Base-by-base conservation (phyloP, 495 filamentous ascomycete genomes). In the Hypoxylon subgilvum region DNA sequence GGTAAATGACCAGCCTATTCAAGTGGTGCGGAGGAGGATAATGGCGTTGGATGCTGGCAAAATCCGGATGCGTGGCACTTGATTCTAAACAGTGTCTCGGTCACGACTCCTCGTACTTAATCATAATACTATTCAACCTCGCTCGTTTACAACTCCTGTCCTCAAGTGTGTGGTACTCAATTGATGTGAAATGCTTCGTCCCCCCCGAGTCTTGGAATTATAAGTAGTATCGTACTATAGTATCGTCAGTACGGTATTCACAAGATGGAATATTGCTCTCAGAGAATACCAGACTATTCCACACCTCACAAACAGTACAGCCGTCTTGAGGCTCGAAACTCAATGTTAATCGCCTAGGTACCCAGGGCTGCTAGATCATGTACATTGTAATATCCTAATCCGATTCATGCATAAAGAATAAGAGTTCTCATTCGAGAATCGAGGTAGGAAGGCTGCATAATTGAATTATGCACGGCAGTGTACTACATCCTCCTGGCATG, bases 51-150 rank as follows among this genome's bases (percentile, higher is more conserved):
- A 63, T 63, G 28, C 36, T 30, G 28, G 31, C 36, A 57, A 44
- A 53, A 48, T 52, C 40, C 27, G 42, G 60, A 40, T 43, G 52
- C 41, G 13, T 43, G 30, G 43, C 18, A 25, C 5, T 40, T 35
- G 53, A 40, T 38, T 49, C 25, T 25, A 41, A 48, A 52, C 31
- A 39, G 60, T 48, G 60, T 48, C 44, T 21, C n/a, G 34, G 42
- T 41, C 49, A 57, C 41, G 27, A 39, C 46, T 39, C 32, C 36
- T 32, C 32, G 23, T 45, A 57, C 39, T 40, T 57, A 57, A 55
- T 58, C 28, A 45, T 63, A 63, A 63, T 63, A 63, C 17, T 23
- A 59, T 42, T 50, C 40, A 52, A 52, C 46, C 44, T 53, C 53
- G 30, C 35, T 63, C 48, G 48, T 25, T 57, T 42, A 22, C 23